These are phyloP conservation scores for Yarrowia divulgata DNA, from an alignment of 805 yeast species.

Conservation along the genomic window DNA sequence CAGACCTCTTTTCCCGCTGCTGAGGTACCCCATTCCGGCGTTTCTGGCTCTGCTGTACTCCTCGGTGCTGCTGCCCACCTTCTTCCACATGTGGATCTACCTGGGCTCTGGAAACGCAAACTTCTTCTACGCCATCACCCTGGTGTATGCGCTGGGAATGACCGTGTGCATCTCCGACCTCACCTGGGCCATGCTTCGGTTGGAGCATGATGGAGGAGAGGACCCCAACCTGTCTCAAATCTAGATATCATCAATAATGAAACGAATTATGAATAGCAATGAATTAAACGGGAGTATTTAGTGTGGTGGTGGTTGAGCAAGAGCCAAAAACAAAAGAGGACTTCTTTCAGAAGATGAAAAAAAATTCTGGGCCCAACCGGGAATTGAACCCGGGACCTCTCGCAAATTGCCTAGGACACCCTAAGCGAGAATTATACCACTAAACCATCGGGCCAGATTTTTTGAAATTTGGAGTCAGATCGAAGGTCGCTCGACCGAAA, in stretches of 20 bases:
- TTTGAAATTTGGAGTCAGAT: neutral
- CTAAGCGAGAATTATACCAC: constrained; percentile 39
- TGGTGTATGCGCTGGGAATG: constrained; percentile 77
- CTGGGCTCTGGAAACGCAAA: constrained; percentile 95
- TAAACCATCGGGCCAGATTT: constrained; percentile 37
- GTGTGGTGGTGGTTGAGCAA: too few species aligned
- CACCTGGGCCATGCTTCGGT: constrained; percentile 77
- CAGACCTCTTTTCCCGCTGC: constrained; percentile 46
- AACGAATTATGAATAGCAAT: constrained; percentile 11
- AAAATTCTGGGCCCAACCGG: constrained; percentile 37
- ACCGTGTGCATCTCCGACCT: constrained; percentile 74
- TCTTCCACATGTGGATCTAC: constrained; percentile 93
- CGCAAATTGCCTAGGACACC: constrained; percentile 38
- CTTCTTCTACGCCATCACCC: constrained; percentile 92
- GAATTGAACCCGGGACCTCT: constrained; percentile 40
- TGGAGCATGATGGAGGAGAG: constrained; percentile 64
- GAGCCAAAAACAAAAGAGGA: neutral
- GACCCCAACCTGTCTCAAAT: constrained; percentile 46
- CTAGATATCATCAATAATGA: constrained; percentile 14
- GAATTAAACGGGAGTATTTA: too few species aligned
- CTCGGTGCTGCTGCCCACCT: constrained; percentile 79
- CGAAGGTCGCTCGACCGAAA: neutral
- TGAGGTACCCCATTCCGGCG: constrained; percentile 59
- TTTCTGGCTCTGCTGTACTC: constrained; percentile 63
- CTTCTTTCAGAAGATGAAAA: neutral